A percentile compares a stretch with the other conserved stretches of the same genome.
Evolutionary conservation across 176 grass and related monocot species (phyloP).

Genomic region (Paspalum notatum): DNA sequence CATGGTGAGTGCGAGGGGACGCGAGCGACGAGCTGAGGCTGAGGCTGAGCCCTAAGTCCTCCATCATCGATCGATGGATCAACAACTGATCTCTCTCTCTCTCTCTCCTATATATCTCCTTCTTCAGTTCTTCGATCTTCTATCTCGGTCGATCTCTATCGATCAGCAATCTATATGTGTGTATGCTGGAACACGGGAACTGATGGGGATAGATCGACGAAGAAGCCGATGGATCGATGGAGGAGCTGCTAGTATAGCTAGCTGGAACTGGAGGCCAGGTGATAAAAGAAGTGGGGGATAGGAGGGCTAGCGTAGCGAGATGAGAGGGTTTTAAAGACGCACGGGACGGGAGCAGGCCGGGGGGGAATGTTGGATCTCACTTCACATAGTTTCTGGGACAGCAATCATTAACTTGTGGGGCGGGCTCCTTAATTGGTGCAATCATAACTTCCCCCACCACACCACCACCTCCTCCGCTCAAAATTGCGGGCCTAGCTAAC

Average conservation of each 20-base stretch:
- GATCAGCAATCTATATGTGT: slow-evolving; percentile 11
- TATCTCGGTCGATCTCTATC: neutral
- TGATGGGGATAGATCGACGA: neutral
- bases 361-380: slow-evolving; percentile 68
- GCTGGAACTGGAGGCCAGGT: neutral
- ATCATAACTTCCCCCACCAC: slow-evolving; percentile 56
- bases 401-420: slow-evolving; percentile 64
- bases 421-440: slow-evolving; percentile 67
- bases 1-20: slow-evolving; percentile 44
- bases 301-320: too few species aligned
- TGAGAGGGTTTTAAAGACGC: slow-evolving; percentile 62
- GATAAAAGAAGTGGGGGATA: slow-evolving; percentile 57
- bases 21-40: slow-evolving; percentile 66
- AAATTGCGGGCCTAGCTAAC: slow-evolving; percentile 53
- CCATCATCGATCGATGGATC: slow-evolving; percentile 47
- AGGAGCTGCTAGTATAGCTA: neutral
- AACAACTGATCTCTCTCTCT: neutral
- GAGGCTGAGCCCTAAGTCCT: slow-evolving; percentile 79
- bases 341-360: neutral
- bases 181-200: neutral
- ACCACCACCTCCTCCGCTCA: slow-evolving; percentile 41
- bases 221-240: neutral
- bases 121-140: neutral
- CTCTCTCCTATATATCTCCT: neutral
- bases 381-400: slow-evolving; percentile 57